Evolutionary conservation across 495 filamentous ascomycete species (phyloP).

Genomic region (Hamigera avellanea): DNA sequence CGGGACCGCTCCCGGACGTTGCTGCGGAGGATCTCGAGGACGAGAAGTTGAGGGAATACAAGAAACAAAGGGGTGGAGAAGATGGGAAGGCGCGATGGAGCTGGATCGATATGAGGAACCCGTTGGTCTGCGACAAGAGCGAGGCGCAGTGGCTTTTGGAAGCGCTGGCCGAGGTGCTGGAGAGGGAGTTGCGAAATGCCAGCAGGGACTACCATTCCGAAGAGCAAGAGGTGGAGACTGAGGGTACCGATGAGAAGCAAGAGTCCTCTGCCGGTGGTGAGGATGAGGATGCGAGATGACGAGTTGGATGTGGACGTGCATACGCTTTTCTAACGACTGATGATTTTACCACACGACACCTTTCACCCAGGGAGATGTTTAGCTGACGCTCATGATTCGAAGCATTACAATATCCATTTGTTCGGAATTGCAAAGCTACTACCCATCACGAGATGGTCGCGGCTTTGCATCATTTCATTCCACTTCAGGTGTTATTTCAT

Average conservation of each 20-base stretch:
- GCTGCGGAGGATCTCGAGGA: conserved; percentile 5
- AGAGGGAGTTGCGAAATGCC: conserved; percentile 35
- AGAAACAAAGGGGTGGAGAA: not conserved
- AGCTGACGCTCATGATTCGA: no score
- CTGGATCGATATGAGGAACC: conserved; percentile 64
- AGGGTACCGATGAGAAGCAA: not conserved
- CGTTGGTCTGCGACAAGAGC: conserved; percentile 57
- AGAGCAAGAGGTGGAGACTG: not conserved
- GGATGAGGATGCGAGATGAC: not conserved
- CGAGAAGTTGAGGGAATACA: conserved; percentile 14
- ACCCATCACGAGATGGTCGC: no score
- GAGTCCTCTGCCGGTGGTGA: not conserved
- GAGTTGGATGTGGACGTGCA: no score
- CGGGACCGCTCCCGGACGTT: not conserved
- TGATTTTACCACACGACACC: no score
- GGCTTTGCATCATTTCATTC: no score
- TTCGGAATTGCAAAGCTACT: no score
- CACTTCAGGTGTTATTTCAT: no score
- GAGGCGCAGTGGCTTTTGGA: conserved; percentile 79
- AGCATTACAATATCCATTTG: no score
- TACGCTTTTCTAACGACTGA: no score
- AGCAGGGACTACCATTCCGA: conserved; percentile 11
- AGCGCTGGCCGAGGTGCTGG: conserved; percentile 43
- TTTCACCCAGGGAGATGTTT: no score
- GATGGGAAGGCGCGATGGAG: conserved; percentile 43